Evolutionary conservation across 805 yeast species (phyloP), one percentile per base, ranked within the genome.

Genomic region (Yamadazyma takamatsuzukensis): DNA sequence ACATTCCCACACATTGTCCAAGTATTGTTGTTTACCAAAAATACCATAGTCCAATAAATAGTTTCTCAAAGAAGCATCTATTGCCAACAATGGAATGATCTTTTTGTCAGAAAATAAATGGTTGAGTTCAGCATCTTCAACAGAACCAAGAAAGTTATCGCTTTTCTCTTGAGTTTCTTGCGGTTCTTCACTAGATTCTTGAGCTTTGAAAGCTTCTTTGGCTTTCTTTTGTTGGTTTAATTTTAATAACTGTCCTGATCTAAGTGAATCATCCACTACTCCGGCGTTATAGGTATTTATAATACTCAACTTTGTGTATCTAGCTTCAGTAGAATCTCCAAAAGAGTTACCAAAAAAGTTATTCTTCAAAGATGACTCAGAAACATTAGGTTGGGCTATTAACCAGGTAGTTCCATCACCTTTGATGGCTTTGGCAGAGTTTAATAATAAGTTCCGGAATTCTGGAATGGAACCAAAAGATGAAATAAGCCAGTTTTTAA

Each of bases 331-430:
- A 9, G 34, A 23, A 11, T 35, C 36, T 4, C 16, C 17, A 7
- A 30, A 27, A 5, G 34, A 32, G 7, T 30, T 34, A 10, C 32
- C 24, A 14, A 21, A 26, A 27, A 40, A 27, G 13, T 41, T 44
- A 12, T 35, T 32, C 25, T 50, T 53, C 44, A 53, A 41, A 16
- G 49, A 44, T 25, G 43, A 42, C 32, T 61, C 61, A 14, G 61
- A 46, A 36, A 53, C 47, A 27, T 54, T 54, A 11, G 55, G 68
- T 58, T 68, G 70, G 37, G 90, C 94, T 15, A 88, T 80, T 13
- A 93, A 64, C 93, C 97, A 93, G 8, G 89, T 83, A 59, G 72
- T 79, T 3, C 98, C 98, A 56, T 86, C 90, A 31, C 97, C 97
- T 40, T 81, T 77, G 40, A 87, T 74, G 4, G 82, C 72, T 30